Conservation (phyloP, 2,329 filamentous ascomycete species). For the Diaporthe australafricana region DNA sequence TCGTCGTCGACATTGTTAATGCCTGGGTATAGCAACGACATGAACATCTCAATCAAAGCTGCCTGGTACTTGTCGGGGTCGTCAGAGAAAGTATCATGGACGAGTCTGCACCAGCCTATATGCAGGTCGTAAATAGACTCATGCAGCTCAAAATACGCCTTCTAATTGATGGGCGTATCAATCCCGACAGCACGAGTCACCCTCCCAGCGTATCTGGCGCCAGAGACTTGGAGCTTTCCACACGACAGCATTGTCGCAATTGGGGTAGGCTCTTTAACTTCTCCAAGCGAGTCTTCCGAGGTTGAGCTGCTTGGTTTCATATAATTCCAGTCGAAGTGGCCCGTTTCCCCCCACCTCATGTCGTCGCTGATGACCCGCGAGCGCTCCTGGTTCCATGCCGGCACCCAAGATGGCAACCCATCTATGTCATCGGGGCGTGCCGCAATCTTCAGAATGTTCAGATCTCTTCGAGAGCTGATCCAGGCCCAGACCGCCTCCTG, state of each 20-base stretch:
- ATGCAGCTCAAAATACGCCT: too few species aligned
- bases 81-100: neutral
- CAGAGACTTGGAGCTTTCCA: neutral
- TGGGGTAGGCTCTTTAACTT: neutral
- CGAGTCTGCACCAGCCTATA: neutral
- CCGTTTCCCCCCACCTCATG: too few species aligned
- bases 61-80: neutral
- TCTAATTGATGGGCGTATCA: too few species aligned
- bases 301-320: too few species aligned
- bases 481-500: neutral
- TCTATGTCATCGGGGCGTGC: neutral
- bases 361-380: neutral
- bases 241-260: neutral
- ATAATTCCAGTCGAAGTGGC: neutral
- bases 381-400: neutral
- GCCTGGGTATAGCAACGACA: neutral
- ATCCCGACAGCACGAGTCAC: neutral
- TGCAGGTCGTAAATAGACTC: neutral
- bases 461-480: neutral
- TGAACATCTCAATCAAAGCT: neutral
- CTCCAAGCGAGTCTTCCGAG: too few species aligned
- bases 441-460: constrained; percentile 1
- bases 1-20: accelerated
- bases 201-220: neutral
- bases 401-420: constrained; percentile 2